Conservation (phyloP, 352 stramenopile species). For the Elongisporangium prolatum region DNA sequence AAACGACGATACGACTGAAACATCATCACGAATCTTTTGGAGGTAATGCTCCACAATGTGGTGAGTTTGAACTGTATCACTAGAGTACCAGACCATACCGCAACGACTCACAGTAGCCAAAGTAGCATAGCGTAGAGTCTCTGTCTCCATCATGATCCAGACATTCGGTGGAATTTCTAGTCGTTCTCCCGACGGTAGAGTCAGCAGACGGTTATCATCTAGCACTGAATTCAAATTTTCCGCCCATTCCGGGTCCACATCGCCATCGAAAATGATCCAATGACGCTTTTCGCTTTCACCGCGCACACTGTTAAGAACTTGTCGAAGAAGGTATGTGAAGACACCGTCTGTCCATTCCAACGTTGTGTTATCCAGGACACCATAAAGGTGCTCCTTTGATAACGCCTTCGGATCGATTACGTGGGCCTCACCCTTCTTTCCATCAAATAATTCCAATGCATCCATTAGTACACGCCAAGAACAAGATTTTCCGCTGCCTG, state of each 20-base stretch:
- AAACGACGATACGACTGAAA: slow-evolving; percentile 60
- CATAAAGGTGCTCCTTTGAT: slow-evolving; percentile 98
- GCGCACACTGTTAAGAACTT: slow-evolving; percentile 96
- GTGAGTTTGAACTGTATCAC: slow-evolving; percentile 91
- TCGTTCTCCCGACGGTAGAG: slow-evolving; percentile 97
- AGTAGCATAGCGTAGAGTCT: slow-evolving; percentile 97
- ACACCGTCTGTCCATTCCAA: slow-evolving; percentile 99
- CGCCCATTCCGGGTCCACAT: slow-evolving; percentile 99
- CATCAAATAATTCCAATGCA: slow-evolving; percentile 93
- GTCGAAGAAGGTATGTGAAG: slow-evolving; percentile 96
- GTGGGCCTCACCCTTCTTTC: slow-evolving; percentile 95
- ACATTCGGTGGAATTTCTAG: slow-evolving; percentile 98
- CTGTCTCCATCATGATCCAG: slow-evolving; percentile 99
- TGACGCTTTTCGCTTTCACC: slow-evolving; percentile 95
- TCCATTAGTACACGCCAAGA: slow-evolving; percentile 93
- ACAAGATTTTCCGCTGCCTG: slow-evolving; percentile 96
- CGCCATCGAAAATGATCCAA: slow-evolving; percentile 99
- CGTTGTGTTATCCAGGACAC: slow-evolving; percentile 98
- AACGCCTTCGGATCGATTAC: slow-evolving; percentile 99
- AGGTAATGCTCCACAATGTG: slow-evolving; percentile 91
- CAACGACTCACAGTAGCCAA: slow-evolving; percentile 99
- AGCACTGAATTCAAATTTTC: slow-evolving; percentile 99
- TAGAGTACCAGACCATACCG: slow-evolving; percentile 99
- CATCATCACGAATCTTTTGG: slow-evolving; percentile 60
- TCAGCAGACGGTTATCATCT: slow-evolving; percentile 99